Percentiles rank a stretch among this genome's conserved stretches.
Evolutionary conservation across 208 protist genomes (phyloP).

Genomic region (Tritrichomonas musculus): DNA sequence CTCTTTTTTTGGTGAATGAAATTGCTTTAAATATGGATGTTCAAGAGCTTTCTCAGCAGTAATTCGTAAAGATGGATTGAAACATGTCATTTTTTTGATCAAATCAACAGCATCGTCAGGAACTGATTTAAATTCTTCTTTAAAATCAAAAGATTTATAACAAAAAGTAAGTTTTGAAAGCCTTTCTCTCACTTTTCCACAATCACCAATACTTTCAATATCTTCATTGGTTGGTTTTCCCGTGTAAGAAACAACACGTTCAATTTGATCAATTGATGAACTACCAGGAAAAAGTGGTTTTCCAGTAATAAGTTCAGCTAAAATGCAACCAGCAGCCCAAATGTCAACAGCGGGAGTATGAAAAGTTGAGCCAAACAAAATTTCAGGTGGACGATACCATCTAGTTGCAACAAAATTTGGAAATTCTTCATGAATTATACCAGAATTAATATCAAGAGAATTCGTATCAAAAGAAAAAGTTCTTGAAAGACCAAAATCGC

Average conservation of each 20-base stretch:
- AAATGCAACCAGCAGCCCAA: not conserved
- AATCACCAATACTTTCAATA: not conserved
- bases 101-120: not conserved
- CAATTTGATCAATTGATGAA: not conserved
- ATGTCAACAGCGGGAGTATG: not conserved
- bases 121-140: not conserved
- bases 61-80: not conserved
- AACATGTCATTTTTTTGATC: not conserved
- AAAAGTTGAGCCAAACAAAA: not conserved
- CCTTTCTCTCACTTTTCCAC: not conserved
- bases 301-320: not conserved
- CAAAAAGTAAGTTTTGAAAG: not conserved
- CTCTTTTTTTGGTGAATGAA: not conserved
- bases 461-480: not conserved
- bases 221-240: not conserved
- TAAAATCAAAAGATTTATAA: not conserved
- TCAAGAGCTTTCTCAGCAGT: not conserved
- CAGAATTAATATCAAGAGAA: not conserved
- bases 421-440: not conserved
- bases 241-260: not conserved
- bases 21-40: not conserved
- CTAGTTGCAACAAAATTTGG: conserved; percentile 49
- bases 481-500: conserved; percentile 83
- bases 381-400: conserved; percentile 20
- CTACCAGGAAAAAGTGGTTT: not conserved